These are phyloP conservation scores for Plenodomus tracheiphilus DNA, from an alignment of 2,329 filamentous ascomycete species.

Conservation along the genomic window DNA sequence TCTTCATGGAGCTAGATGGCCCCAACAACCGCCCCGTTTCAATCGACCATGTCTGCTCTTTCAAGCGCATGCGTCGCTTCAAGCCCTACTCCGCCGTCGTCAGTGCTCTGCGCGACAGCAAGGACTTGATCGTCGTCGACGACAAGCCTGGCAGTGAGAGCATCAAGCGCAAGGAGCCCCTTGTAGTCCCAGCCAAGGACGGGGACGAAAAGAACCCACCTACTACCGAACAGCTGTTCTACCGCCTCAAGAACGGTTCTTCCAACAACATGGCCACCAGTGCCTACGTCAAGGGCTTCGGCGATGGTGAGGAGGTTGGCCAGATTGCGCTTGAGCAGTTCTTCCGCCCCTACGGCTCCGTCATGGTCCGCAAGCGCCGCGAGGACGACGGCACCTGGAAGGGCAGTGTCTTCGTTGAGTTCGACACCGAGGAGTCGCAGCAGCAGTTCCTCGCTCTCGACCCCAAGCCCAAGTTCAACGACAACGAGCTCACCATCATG, in stretches of 20 bases:
- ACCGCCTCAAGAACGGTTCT: slow-evolving; percentile 56
- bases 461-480: slow-evolving; percentile 83
- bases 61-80: slow-evolving; percentile 97
- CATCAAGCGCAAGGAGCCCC: slow-evolving; percentile 71
- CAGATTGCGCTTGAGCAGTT: slow-evolving; percentile 95
- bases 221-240: slow-evolving; percentile 48
- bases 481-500: slow-evolving; percentile 76
- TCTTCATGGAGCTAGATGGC: slow-evolving; percentile 78
- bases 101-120: slow-evolving; percentile 77
- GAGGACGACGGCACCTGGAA: slow-evolving; percentile 75
- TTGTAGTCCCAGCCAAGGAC: slow-evolving; percentile 42
- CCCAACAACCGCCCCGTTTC: slow-evolving; percentile 79
- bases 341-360: slow-evolving; percentile 78
- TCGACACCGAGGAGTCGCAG: slow-evolving; percentile 75
- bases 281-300: slow-evolving; percentile 94
- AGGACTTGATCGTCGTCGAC: slow-evolving; percentile 72
- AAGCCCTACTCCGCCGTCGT: slow-evolving; percentile 84
- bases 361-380: slow-evolving; percentile 85
- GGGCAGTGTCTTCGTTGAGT: slow-evolving; percentile 95
- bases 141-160: slow-evolving; percentile 53
- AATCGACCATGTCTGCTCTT: slow-evolving; percentile 76
- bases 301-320: slow-evolving; percentile 76
- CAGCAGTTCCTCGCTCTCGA: slow-evolving; percentile 80
- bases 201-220: slow-evolving; percentile 35
- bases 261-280: slow-evolving; percentile 71